These are phyloP conservation scores for Carex arenaria DNA, from an alignment of 202 grass and related monocot species.

Conservation along the genomic window DNA sequence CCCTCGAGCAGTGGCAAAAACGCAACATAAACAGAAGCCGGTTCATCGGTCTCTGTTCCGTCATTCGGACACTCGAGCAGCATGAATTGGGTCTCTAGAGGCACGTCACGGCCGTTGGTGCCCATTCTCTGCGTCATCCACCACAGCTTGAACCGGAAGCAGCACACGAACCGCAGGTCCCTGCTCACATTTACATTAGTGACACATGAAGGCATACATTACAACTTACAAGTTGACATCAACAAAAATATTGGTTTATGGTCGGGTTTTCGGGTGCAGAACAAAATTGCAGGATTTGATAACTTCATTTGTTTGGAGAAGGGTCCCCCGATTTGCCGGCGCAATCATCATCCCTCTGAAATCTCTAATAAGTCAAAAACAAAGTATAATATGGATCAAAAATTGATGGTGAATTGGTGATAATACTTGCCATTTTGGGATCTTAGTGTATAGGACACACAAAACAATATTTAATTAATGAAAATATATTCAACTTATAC, in stretches of 20 bases:
- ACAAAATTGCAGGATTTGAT: background rate
- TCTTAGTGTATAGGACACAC: background rate
- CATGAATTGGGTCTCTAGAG: constrained; percentile 92
- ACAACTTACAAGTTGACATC: background rate
- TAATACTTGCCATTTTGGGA: background rate
- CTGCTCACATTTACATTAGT: constrained; percentile 28
- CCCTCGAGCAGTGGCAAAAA: constrained; percentile 84
- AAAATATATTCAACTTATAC: too few relatives aligned
- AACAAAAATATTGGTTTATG: constrained; percentile 2
- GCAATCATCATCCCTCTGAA: background rate
- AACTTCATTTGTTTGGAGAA: background rate
- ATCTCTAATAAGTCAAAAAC: constrained; percentile 3
- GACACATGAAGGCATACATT: constrained; percentile 9
- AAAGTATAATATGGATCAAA: constrained; percentile 4
- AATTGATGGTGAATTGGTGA: background rate
- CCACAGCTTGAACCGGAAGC: constrained; percentile 97
- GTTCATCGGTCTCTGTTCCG: background rate
- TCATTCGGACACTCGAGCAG: constrained; percentile 59
- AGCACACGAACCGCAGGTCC: constrained; percentile 55
- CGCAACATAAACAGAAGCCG: constrained; percentile 40
- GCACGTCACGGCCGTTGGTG: constrained; percentile 53
- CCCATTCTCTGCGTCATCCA: constrained; percentile 99
- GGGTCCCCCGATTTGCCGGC: background rate
- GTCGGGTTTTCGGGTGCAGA: background rate
- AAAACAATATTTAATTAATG: constrained; percentile 13